Base-by-base conservation (phyloP, 2,329 filamentous ascomycete species). In the Sphaerulina populicola region DNA sequence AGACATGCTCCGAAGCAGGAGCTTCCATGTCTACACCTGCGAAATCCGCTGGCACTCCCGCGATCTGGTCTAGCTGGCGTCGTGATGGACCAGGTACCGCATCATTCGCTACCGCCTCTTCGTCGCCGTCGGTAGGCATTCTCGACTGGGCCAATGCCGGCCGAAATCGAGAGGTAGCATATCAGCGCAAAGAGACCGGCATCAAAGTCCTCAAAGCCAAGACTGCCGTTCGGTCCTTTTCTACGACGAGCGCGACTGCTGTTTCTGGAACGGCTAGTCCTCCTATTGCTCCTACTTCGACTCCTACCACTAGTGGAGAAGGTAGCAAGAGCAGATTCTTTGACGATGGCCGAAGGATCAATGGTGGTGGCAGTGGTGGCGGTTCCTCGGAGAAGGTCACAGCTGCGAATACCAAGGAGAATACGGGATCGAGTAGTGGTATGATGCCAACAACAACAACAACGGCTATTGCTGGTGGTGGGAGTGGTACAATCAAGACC, bases 161-260 rank as follows among this genome's bases (percentile, higher is more conserved):
- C 57, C 76, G 76, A 48, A 68, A 79, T 58, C 62, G 72, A 11
- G 83, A 81, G 60, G 67, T 69, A 21, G 82, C 82, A 23, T 88
- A 88, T 64, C 84, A 88, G 64, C 83, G 60, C 74, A 83, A 57
- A 70, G 81, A 64, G 74, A 80, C 85, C 44, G 83, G 82, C 45
- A 97, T 97, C 85, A 97, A 95, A 72, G 85, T 96, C 1, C 74
- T 97, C 47, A 88, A 89, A 63, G 83, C 91, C 1, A 93, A 88
- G 66, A 75, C 82, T 5, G 70, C 71, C 18, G 71, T 72, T 23
- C 78, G 83, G 11, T 70, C 74, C 5, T 68, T 71, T n/a, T 68
- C 75, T 10, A 57, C 62, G n/a, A 66, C 68, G 15, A 53, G 72
- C 12, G 27, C 37, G 1, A 8, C 36, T 23, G 29, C 46, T n/a